Conservation (phyloP, 2,329 filamentous ascomycete species). For the Pseudogymnoascus sp. region DNA sequence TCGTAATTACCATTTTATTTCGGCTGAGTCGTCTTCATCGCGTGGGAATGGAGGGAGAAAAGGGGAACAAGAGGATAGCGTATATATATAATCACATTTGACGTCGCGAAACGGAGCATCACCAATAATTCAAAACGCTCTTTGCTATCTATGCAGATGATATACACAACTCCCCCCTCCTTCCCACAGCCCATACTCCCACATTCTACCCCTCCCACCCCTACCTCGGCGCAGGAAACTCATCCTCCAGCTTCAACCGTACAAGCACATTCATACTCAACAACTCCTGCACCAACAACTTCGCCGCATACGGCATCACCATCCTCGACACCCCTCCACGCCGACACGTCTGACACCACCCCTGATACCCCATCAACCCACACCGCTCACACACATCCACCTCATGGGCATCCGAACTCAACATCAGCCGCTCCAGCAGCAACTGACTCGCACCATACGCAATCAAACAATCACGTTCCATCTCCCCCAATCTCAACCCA, state of each 20-base stretch:
- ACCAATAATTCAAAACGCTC: background rate
- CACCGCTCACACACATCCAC: conserved; percentile 93
- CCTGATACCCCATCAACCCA: conserved; percentile 89
- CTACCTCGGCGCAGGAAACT: conserved; percentile 55
- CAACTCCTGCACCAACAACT: conserved; percentile 89
- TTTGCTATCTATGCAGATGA: conserved; percentile 7
- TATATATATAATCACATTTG: background rate
- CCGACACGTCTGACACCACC: conserved; percentile 90
- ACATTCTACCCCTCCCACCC: too few species aligned
- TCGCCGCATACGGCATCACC: conserved; percentile 95
- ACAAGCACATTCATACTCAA: conserved; percentile 99
- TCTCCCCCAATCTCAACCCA: conserved; percentile 88
- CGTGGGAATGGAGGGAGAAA: background rate
- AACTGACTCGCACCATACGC: conserved; percentile 93
- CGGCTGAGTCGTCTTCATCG: too few species aligned
- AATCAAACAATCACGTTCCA: conserved; percentile 97
- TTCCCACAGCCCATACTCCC: background rate
- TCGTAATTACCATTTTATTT: too few species aligned
- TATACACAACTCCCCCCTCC: background rate
- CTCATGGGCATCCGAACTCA: conserved; percentile 79
- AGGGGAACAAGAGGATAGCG: background rate
- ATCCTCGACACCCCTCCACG: conserved; percentile 68
- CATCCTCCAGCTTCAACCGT: conserved; percentile 79
- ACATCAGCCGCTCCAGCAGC: conserved; percentile 86
- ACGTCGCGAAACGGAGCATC: background rate